These are phyloP conservation scores for Suillus subalutaceus DNA, from an alignment of 768 basidiomycete genomes.

Conservation along the genomic window DNA sequence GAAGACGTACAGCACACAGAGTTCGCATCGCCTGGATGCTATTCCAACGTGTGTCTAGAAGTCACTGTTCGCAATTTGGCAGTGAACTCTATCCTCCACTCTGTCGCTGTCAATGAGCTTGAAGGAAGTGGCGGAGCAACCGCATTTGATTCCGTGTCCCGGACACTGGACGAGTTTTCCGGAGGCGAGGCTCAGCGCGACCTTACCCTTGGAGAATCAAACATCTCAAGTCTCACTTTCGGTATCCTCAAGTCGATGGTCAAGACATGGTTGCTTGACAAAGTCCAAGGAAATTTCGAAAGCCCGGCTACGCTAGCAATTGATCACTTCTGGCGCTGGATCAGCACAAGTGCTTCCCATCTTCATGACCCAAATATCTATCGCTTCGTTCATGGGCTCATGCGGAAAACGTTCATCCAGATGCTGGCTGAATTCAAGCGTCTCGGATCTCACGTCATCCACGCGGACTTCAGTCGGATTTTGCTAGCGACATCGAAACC, in stretches of 20 bases:
- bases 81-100: constrained; percentile 92
- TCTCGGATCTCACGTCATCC: constrained; percentile 89
- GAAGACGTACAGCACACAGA: constrained; percentile 86
- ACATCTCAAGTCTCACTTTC: constrained; percentile 86
- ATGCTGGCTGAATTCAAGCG: constrained; percentile 95
- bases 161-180: constrained; percentile 87
- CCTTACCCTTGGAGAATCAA: constrained; percentile 86
- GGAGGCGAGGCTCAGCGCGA: constrained; percentile 61
- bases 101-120: constrained; percentile 93
- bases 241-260: constrained; percentile 84
- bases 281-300: constrained; percentile 66
- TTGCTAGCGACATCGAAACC: constrained; percentile 94
- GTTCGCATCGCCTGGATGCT: constrained; percentile 82
- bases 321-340: constrained; percentile 98
- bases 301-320: constrained; percentile 72
- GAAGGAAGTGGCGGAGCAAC: constrained; percentile 94
- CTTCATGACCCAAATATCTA: constrained; percentile 94
- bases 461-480: constrained; percentile 91
- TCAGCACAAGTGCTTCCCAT: constrained; percentile 79
- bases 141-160: constrained; percentile 91
- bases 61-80: constrained; percentile 90
- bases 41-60: constrained; percentile 91
- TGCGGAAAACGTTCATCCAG: constrained; percentile 98
- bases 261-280: constrained; percentile 89
- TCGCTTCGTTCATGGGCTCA: constrained; percentile 90